Evolutionary conservation across 345 rosid genomes (phyloP).

Genomic region (Euphorbia pulcherrima): DNA sequence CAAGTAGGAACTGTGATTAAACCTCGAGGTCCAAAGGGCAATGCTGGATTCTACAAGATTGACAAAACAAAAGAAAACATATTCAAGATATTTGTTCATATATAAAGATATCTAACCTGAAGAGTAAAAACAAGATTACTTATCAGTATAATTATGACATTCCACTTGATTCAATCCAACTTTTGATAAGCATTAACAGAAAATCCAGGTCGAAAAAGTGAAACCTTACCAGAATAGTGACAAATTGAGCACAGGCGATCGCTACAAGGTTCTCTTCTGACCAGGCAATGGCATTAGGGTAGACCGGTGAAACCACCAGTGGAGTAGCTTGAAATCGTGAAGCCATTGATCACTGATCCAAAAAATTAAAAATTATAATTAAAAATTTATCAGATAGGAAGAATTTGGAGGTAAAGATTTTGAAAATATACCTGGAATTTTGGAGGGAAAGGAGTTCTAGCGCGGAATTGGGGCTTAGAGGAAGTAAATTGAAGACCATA

Average conservation of each 20-base stretch:
- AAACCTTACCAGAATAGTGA: constrained; percentile 60
- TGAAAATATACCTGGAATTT: not conserved
- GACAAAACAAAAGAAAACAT: not conserved
- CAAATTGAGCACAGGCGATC: constrained; percentile 77
- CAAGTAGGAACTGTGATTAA: constrained; percentile 49
- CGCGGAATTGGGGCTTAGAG: not conserved
- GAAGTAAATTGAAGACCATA: no score
- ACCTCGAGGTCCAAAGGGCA: constrained; percentile 83
- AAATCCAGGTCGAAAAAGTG: not conserved
- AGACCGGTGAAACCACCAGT: constrained; percentile 67
- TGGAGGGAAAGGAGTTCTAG: not conserved
- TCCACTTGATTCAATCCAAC: not conserved
- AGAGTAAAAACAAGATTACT: not conserved
- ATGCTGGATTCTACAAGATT: constrained; percentile 65
- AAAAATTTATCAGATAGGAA: not conserved
- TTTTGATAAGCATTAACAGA: not conserved
- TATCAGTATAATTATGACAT: not conserved
- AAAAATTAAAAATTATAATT: not conserved
- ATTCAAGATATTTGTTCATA: not conserved
- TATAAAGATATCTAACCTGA: not conserved
- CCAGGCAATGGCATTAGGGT: constrained; percentile 85
- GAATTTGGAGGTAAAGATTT: not conserved
- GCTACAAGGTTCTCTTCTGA: constrained; percentile 91
- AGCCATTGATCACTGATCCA: constrained; percentile 37
- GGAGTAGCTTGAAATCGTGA: constrained; percentile 78